Evolutionary conservation across 306 rosid genomes (phyloP), one percentile per base, ranked within the genome.

Genomic region (Cucurbita argyrosperma): DNA sequence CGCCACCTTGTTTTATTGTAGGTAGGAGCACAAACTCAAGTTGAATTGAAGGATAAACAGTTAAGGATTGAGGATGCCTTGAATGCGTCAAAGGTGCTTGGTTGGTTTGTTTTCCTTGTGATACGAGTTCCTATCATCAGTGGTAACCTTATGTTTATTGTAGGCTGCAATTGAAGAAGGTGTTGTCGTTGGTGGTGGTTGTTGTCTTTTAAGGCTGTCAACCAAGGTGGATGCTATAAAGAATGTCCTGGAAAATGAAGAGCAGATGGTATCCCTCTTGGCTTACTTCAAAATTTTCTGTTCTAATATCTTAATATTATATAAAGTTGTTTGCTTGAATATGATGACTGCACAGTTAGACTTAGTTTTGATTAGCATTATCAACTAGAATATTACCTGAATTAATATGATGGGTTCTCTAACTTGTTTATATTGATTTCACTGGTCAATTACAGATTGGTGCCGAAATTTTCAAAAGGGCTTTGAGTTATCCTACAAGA

Each of bases 91-190:
- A 90, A 87, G 97, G 97, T 93, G 78, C n/a, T 8, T 49, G 56
- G 21, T 47, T 23, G 56, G 74, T 68, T 57, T 23, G 6, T 38
- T 71, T 53, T 53, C 35, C 63, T 72, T 72, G 64, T n/a, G 51
- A 38, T 53, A 37, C n/a, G 62, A 35, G 23, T 55, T 38, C 38
- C 37, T 35, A 51, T 8, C 16, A 54, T 50, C 63, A 38, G 13
- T 52, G 9, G 38, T 35, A 53, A 71, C 23, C 76, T 52, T 50
- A 67, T 40, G 82, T 40, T 30, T 45, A 38, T 78, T 58, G 66
- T 79, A 93, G 98, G 91, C 98, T 26, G 96, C 98, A 71, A 93
- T 93, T 18, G 96, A 90, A 77, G 98, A 90, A 87, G 98, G 98
- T 70, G 87, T 93, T 38, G 97, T 90, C 67, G 97, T 90, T 82